A percentile compares a stretch with the other conserved stretches of the same genome.
Conservation (phyloP, 208 protist species). For the Leishmania martiniquensis region DNA sequence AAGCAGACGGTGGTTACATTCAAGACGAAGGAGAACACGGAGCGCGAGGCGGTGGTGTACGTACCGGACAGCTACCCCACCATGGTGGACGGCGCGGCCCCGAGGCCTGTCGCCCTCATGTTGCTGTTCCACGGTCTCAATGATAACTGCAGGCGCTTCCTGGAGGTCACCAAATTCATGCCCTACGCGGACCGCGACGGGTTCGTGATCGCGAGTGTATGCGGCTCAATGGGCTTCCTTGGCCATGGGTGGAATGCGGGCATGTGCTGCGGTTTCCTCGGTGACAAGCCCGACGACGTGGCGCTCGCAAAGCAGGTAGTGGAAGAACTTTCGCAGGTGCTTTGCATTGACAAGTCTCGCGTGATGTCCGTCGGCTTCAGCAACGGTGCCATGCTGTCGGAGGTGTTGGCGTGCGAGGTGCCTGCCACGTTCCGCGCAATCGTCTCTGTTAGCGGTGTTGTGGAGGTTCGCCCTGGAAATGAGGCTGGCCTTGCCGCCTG, state of each 20-base stretch:
- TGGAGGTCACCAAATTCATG: slow-evolving; percentile 54
- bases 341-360: slow-evolving; percentile 49
- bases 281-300: slow-evolving; percentile 52
- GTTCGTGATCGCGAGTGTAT: slow-evolving; percentile 65
- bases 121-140: slow-evolving; percentile 76
- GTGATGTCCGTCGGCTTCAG: slow-evolving; percentile 78
- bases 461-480: slow-evolving; percentile 64
- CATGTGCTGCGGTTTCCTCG: slow-evolving; percentile 72
- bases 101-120: slow-evolving; percentile 34
- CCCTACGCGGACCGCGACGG: slow-evolving; percentile 51
- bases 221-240: slow-evolving; percentile 54
- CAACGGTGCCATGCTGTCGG: slow-evolving; percentile 80
- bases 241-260: slow-evolving; percentile 75
- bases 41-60: slow-evolving; percentile 52
- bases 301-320: slow-evolving; percentile 48
- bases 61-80: slow-evolving; percentile 33
- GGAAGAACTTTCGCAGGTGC: slow-evolving; percentile 9
- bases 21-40: slow-evolving; percentile 13
- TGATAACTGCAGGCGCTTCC: slow-evolving; percentile 65
- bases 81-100: too few relatives aligned
- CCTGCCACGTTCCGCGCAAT: slow-evolving; percentile 46
- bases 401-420: slow-evolving; percentile 63
- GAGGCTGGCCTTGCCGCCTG: slow-evolving; percentile 49
- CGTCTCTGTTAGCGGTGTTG: slow-evolving; percentile 65
- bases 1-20: slow-evolving; percentile 43